Base-by-base conservation (phyloP, 2,329 filamentous ascomycete species). In the Penicillium crustosum region DNA sequence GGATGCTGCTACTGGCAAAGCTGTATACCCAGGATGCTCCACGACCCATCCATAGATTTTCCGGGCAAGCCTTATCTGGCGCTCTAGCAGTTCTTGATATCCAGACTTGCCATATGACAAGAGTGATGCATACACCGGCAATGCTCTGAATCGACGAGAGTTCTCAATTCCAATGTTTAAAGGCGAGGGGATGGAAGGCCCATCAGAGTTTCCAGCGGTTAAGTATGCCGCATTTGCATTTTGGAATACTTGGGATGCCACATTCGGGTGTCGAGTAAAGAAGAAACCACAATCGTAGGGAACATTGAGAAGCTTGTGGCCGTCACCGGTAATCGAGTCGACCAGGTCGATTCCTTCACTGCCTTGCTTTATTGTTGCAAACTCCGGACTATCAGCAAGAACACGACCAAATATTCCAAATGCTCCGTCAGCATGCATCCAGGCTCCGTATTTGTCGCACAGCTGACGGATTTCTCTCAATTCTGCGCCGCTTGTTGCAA, bases 221-320 rank as follows among this genome's bases (percentile, higher is more conserved):
- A 96, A 84, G 70, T 97, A 97, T 1, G 88, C 89, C 2, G 93
- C 93, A 70, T 93, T 93, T 33, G 90, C 86, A 74, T 97, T 97
- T 59, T 84, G 82, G 75, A 93, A 96, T 10, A 92, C 87, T 5
- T 82, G 75, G 31, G 81, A 79, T 1, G 88, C 82, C 13, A 85
- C 77, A 3, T 75, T 67, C 8, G 83, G 76, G 61, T 89, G 84
- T 19, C 86, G 85, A 51, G 87, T 91, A 66, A 96, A 84, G 81
- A 96, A 95, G 75, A 97, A 89, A 43, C 93, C 93, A 67, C 89
- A 93, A 73, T 97, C 93, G 68, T 97, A 97, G 0, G 93, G 93
- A 45, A 96, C 91, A 65, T 97, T 97, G 60, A 97, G 82, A n/a
- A 96, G 77, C 70, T 97, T 97, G 74, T 97, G 93, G 0, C 84